These are phyloP conservation scores for Leccinellum albellum DNA, from an alignment of 768 basidiomycete species.

Conservation along the genomic window DNA sequence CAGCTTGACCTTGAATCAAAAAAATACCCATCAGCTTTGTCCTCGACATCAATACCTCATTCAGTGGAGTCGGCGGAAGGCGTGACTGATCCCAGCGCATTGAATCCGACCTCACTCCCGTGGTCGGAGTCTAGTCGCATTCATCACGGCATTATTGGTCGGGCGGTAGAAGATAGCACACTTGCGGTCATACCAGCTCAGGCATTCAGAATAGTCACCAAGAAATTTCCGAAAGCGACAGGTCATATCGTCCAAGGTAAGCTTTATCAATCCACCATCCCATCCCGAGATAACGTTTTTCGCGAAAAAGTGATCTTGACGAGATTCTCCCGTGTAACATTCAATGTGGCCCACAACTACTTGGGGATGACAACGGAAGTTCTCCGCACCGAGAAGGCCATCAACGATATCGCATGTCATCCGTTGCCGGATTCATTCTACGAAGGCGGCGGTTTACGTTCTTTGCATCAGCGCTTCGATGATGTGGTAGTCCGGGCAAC, in stretches of 20 bases:
- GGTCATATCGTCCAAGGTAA: slow-evolving; percentile 93
- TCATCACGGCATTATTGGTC: slow-evolving; percentile 78
- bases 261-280: neutral
- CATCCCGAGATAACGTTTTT: slow-evolving; percentile 11
- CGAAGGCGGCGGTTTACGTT: slow-evolving; percentile 84
- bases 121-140: slow-evolving; percentile 33
- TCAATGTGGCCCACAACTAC: slow-evolving; percentile 95
- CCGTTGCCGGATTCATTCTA: slow-evolving; percentile 91
- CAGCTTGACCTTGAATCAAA: slow-evolving; percentile 44
- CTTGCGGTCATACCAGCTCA: slow-evolving; percentile 99
- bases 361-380: slow-evolving; percentile 94
- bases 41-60: slow-evolving; percentile 68
- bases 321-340: slow-evolving; percentile 94
- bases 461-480: slow-evolving; percentile 88
- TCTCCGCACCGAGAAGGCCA: slow-evolving; percentile 92
- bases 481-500: slow-evolving; percentile 42
- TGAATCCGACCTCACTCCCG: slow-evolving; percentile 20
- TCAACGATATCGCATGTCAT: slow-evolving; percentile 95
- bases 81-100: slow-evolving; percentile 4
- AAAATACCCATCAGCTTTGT: slow-evolving; percentile 44
- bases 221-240: slow-evolving; percentile 95
- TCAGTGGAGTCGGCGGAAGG: slow-evolving; percentile 33
- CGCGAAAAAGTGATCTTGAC: slow-evolving; percentile 78
- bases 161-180: slow-evolving; percentile 91
- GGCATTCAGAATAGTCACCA: slow-evolving; percentile 89